Evolutionary conservation across 1,284 basidiomycete species (phyloP), one percentile per base, ranked within the genome.

Genomic region (Sanghuangporus sanghuang): DNA sequence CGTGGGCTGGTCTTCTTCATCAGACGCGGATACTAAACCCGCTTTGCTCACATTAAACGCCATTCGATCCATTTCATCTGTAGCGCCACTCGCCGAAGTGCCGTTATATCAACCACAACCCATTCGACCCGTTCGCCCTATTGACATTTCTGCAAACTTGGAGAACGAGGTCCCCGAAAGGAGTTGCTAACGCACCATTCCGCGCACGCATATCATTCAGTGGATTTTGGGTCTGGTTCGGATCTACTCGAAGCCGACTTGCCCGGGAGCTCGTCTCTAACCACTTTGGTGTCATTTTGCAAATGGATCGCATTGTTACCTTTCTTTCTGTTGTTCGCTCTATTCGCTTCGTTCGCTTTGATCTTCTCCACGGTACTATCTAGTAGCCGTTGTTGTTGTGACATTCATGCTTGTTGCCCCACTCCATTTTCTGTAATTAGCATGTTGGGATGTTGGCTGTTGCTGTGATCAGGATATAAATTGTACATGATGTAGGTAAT

Each of bases 51-150:
- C 48, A 7, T 35, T 64, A 36, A 55, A 23, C 6, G 32, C 18
- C 39, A 46, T 54, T 18, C 18, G 35, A 9, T 3, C 9, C 8
- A 50, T 57, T 5, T 12, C 36, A 36, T n/a, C 44, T 14, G 2
- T 6, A 16, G 16, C 5, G 3, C 55, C 52, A 9, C 52, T 60
- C 12, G 27, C 39, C 16, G 32, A 50, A 11, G 56, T 64, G 38
- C 58, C 63, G 2, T 32, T 64, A n/a, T 40, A 64, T 44, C 63
- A 64, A 38, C 63, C 63, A 6, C 63, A 64, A 14, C 63, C 63
- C n/a, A 57, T 64, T 48, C 57, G 63, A 40, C 58, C 57, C 6
- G 57, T 64, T 40, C 58, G 52, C 11, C 63, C 59, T 16, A 64
- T 62, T 6, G 49, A 48, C 40, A 52, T 57, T 36, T 27, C 50